Evolutionary conservation across 495 filamentous ascomycete species (phyloP).

Genomic region (Xylaria curta): DNA sequence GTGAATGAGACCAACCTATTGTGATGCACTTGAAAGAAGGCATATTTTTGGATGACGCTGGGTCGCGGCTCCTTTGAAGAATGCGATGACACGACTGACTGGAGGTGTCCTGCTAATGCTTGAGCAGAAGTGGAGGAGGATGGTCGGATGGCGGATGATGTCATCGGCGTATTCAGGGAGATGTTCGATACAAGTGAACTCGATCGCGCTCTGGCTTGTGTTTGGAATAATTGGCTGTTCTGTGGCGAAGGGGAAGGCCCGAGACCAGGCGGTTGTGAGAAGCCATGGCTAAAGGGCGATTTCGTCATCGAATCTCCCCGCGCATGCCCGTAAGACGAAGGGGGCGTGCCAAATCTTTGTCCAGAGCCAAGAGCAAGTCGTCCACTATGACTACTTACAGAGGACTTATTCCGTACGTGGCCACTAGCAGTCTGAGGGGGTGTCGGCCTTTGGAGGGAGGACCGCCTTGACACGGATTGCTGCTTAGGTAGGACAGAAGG

Average conservation of each 20-base stretch:
- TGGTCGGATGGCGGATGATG: conserved; percentile 40
- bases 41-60: conserved; percentile 52
- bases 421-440: conserved; percentile 31
- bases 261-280: conserved; percentile 39
- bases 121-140: conserved; percentile 36
- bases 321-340: conserved; percentile 39
- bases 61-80: conserved; percentile 30
- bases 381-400: conserved; percentile 33
- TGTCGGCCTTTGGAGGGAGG: conserved; percentile 30
- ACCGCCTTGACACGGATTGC: conserved; percentile 27
- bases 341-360: conserved; percentile 40
- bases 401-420: conserved; percentile 38
- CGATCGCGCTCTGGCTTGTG: conserved; percentile 40
- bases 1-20: conserved; percentile 44
- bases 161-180: conserved; percentile 42
- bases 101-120: conserved; percentile 33
- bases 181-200: conserved; percentile 41
- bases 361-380: conserved; percentile 37
- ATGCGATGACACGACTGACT: conserved; percentile 26
- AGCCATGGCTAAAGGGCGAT: conserved; percentile 41
- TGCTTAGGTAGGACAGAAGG: not conserved
- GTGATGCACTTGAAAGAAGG: conserved; percentile 59
- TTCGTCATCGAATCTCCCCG: conserved; percentile 38
- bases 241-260: conserved; percentile 41
- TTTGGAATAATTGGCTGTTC: conserved; percentile 41